Evolutionary conservation across 345 rosid genomes (phyloP).

Genomic region (Sisymbrium irio): DNA sequence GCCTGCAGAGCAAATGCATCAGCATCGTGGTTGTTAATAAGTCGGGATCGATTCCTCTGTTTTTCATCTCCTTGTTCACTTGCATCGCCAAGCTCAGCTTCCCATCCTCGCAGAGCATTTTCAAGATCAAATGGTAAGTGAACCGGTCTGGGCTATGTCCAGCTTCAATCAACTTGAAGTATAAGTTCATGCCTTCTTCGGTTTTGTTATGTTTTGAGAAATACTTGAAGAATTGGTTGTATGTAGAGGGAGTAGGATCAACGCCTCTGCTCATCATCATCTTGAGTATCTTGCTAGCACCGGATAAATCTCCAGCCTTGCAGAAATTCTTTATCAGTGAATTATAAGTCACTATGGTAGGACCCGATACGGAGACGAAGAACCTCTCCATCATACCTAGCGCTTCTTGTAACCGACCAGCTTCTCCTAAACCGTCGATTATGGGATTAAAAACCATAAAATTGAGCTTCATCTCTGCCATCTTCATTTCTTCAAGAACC

Average conservation of each 20-base stretch:
- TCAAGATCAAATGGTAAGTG: slow-evolving; percentile 73
- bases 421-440: slow-evolving; percentile 77
- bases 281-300: slow-evolving; percentile 71
- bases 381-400: slow-evolving; percentile 66
- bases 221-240: slow-evolving; percentile 73
- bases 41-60: slow-evolving; percentile 67
- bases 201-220: slow-evolving; percentile 54
- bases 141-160: slow-evolving; percentile 67
- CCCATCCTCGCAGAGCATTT: slow-evolving; percentile 77
- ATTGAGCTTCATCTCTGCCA: slow-evolving; percentile 56
- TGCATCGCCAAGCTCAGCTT: slow-evolving; percentile 64
- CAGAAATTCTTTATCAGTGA: slow-evolving; percentile 77
- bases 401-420: slow-evolving; percentile 66
- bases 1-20: slow-evolving; percentile 62
- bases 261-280: slow-evolving; percentile 69
- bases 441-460: slow-evolving; percentile 63
- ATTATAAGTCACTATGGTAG: slow-evolving; percentile 69
- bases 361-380: slow-evolving; percentile 61
- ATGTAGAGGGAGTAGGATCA: slow-evolving; percentile 67
- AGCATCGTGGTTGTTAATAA: slow-evolving; percentile 62
- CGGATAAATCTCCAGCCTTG: slow-evolving; percentile 63
- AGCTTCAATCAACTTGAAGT: slow-evolving; percentile 69
- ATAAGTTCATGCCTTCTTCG: slow-evolving; percentile 76
- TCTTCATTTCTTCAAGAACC: slow-evolving; percentile 67
- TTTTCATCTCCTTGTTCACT: slow-evolving; percentile 75